Evolutionary conservation across 2,329 filamentous ascomycete species (phyloP), one percentile per base, ranked within the genome.

Genomic region (Colletotrichum plurivorum): DNA sequence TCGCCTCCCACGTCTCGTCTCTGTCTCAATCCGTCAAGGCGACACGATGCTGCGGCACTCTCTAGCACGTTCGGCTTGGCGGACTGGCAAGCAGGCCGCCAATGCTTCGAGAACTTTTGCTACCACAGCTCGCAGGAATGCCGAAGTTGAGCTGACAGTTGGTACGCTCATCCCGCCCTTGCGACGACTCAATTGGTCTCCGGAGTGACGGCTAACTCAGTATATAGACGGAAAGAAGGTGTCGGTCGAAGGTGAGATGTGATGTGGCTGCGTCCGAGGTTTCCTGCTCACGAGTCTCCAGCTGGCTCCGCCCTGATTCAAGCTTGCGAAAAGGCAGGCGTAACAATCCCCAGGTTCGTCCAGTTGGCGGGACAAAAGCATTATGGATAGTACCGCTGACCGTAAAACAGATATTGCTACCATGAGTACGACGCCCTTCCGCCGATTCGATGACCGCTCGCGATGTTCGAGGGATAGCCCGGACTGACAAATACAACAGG

Each of bases 291-390:
- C 71, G 31, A 63, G 57, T 76, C 74, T 77, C 81, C 81, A 97
- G 95, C 95, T 84, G 95, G 95, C 74, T 96, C 96, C 76, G 95
- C 96, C 78, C 89, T 99, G 77, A 99, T 99, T 81, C 96, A 99
- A 86, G 96, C 96, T 79, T 99, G 96, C 87, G 96, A 99, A 85
- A 98, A 99, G 87, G 96, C 95, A 73, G 96, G 96, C 78, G 89
- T 88, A 74, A 96, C 93, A 71, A 88, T 98, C 78, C 95, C 95
- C 75, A 94, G 92, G 92, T 93, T 84, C 76, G 86, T 78, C 51
- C 36, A 73, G 62, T 13, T 27, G 31, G 31, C 53, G 54, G 2
- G 5, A 46, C 52, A 65, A 58, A 63, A 46, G 67, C 56, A 15
- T 22, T 36, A 8, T 53, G 49, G 27, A 55, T 59, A 49, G 64